Conservation (phyloP, 768 basidiomycete species). For the Macrolepiota dolichaula region DNA sequence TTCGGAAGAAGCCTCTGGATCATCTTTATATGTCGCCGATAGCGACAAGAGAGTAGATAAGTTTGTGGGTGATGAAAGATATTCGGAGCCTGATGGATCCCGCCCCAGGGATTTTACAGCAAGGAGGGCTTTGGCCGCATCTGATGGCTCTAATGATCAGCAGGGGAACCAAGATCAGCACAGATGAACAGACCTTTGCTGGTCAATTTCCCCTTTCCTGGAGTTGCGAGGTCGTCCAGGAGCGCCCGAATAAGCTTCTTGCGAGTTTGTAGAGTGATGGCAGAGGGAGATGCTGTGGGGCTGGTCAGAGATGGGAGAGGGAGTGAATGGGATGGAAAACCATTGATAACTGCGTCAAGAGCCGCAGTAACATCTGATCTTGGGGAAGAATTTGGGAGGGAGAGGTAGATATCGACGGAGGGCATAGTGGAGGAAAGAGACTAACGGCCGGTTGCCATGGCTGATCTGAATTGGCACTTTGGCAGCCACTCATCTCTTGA, state of each 20-base stretch:
- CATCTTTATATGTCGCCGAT: constrained; percentile 51
- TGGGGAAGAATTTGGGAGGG: constrained; percentile 44
- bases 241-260: constrained; percentile 54
- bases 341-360: constrained; percentile 48
- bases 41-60: constrained; percentile 53
- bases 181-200: constrained; percentile 44
- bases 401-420: constrained; percentile 41
- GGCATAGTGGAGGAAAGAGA: constrained; percentile 35
- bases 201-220: constrained; percentile 45
- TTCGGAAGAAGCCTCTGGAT: constrained; percentile 59
- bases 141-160: constrained; percentile 32
- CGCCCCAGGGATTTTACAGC: constrained; percentile 76
- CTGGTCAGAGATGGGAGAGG: not conserved
- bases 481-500: constrained; percentile 6
- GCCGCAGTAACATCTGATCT: constrained; percentile 42
- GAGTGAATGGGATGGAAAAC: constrained; percentile 25
- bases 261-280: constrained; percentile 46
- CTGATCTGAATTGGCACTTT: constrained; percentile 10
- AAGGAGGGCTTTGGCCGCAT: constrained; percentile 62
- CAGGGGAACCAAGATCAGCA: not conserved
- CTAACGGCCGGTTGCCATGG: constrained; percentile 24
- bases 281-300: constrained; percentile 40
- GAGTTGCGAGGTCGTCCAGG: constrained; percentile 54
- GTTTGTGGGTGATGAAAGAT: constrained; percentile 53
- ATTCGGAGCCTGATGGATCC: constrained; percentile 61